phyloP scores from a whole-genome alignment of 805 yeast species.

The Ogataea paradorogensis region DNA sequence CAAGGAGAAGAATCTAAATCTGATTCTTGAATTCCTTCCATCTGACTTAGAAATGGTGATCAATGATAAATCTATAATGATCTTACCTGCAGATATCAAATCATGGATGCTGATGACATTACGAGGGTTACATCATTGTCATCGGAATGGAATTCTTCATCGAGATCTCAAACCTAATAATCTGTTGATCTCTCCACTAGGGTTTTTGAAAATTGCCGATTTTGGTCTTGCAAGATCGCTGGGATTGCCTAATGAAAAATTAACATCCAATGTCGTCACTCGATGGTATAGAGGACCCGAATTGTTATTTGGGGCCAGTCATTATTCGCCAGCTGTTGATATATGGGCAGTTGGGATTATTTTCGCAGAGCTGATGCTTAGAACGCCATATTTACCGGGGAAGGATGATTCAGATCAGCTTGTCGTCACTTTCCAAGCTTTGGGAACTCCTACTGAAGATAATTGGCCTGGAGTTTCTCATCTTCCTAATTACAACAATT shows the following conservation, averaged over 20 bases:
- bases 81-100: constrained; percentile 83
- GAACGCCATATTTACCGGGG: constrained; percentile 95
- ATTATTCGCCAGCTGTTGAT: constrained; percentile 87
- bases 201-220: constrained; percentile 92
- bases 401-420: constrained; percentile 85
- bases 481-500: constrained; percentile 71
- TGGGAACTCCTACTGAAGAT: constrained; percentile 93
- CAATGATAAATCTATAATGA: constrained; percentile 71
- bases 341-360: constrained; percentile 96
- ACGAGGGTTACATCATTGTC: constrained; percentile 94
- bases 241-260: constrained; percentile 69
- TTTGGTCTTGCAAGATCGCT: constrained; percentile 90
- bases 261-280: constrained; percentile 94
- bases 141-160: constrained; percentile 84
- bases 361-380: constrained; percentile 91
- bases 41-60: constrained; percentile 88
- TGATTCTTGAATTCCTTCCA: constrained; percentile 91
- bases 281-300: constrained; percentile 99
- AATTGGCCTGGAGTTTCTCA: constrained; percentile 88
- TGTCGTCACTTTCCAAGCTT: constrained; percentile 89
- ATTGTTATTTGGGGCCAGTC: constrained; percentile 79
- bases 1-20: constrained; percentile 60
- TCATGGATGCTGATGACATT: constrained; percentile 93
- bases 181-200: constrained; percentile 79
- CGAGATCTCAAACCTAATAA: constrained; percentile 94